Percentiles rank a stretch among this genome's conserved stretches.
These are phyloP conservation scores for Lanmaoa rubissima DNA, from an alignment of 768 basidiomycete species.

Conservation along the genomic window DNA sequence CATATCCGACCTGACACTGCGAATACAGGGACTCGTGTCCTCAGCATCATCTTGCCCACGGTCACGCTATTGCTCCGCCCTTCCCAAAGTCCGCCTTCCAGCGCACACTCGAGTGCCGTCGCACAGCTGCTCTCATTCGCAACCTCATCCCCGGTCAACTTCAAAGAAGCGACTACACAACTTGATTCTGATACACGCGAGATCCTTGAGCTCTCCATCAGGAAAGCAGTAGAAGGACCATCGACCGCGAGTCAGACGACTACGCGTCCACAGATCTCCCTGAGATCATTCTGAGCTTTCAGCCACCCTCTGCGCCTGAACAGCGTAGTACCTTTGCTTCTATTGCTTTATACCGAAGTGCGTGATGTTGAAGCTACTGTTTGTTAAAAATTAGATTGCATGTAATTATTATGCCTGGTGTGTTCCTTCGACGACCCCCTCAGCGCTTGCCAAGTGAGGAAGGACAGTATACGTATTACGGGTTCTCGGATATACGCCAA, in stretches of 20 bases:
- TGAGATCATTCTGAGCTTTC: conserved; percentile 57
- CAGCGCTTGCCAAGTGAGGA: background rate
- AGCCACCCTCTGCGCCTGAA: background rate
- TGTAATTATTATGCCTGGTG: background rate
- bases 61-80: conserved; percentile 67
- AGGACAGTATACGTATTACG: no score
- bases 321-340: background rate
- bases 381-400: background rate
- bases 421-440: background rate
- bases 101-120: conserved; percentile 57
- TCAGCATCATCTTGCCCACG: conserved; percentile 75
- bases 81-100: conserved; percentile 39
- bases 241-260: conserved; percentile 35
- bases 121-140: conserved; percentile 72
- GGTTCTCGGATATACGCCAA: no score
- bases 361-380: background rate
- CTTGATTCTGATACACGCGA: conserved; percentile 59
- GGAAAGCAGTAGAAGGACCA: conserved; percentile 64
- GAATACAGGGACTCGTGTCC: conserved; percentile 56
- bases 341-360: conserved; percentile 1
- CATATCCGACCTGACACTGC: conserved; percentile 11
- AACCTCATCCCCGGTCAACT: conserved; percentile 63
- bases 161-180: conserved; percentile 79
- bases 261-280: conserved; percentile 74
- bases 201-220: conserved; percentile 71